These are phyloP conservation scores for Teunomyces barrocoloradensis DNA, from an alignment of 805 yeast species.

Conservation along the genomic window DNA sequence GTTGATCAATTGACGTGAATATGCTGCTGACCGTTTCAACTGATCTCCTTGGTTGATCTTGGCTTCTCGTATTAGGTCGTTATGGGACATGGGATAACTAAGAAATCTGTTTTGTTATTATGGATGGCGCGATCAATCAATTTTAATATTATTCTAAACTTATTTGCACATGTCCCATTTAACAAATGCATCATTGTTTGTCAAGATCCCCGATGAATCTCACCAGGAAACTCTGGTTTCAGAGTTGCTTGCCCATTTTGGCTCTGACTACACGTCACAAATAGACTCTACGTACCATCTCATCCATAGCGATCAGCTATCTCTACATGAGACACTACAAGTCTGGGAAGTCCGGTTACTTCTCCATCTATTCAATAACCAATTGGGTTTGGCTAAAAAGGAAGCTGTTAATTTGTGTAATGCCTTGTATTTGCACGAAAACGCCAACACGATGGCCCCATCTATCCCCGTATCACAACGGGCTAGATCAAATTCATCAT, in stretches of 20 bases:
- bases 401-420: conserved; percentile 40
- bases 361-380: conserved; percentile 28
- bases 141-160: not conserved
- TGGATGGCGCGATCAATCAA: not conserved
- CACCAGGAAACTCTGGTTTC: not conserved
- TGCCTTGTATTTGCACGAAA: conserved; percentile 31
- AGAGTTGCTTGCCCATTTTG: not conserved
- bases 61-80: conserved; percentile 29
- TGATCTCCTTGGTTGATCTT: conserved; percentile 31
- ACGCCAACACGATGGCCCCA: conserved; percentile 7
- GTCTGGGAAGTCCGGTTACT: conserved; percentile 39
- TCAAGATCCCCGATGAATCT: conserved; percentile 12
- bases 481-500: not conserved
- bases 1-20: conserved; percentile 24
- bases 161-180: conserved; percentile 7
- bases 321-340: conserved; percentile 13
- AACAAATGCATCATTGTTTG: conserved; percentile 14
- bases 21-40: conserved; percentile 23
- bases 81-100: conserved; percentile 17
- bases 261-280: conserved; percentile 6
- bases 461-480: not conserved
- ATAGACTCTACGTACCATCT: conserved; percentile 16
- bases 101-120: no score
- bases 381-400: conserved; percentile 28
- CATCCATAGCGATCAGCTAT: conserved; percentile 8